Evolutionary conservation across 805 yeast species (phyloP).

Genomic region (Teunomyces panamensis): DNA sequence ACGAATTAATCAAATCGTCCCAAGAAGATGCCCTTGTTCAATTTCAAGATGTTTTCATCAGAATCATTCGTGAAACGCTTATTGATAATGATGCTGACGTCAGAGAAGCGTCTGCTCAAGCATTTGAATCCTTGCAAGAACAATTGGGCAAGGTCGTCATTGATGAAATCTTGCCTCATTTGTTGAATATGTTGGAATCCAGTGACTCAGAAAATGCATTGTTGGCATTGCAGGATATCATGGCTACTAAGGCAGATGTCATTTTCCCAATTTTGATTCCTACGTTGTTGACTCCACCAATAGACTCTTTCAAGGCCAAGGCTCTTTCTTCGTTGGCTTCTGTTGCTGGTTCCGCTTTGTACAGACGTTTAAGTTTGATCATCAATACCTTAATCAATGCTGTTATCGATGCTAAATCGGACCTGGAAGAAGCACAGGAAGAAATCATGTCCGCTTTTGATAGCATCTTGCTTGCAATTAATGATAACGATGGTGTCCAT

Average conservation of each 20-base stretch:
- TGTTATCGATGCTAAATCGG: slow-evolving; percentile 35
- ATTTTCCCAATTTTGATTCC: slow-evolving; percentile 94
- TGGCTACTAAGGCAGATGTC: slow-evolving; percentile 84
- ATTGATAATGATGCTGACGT: slow-evolving; percentile 71
- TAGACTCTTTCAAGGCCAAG: slow-evolving; percentile 78
- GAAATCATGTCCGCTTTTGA: slow-evolving; percentile 59
- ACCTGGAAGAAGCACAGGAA: slow-evolving; percentile 35
- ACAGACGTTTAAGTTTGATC: slow-evolving; percentile 68
- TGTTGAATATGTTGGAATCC: slow-evolving; percentile 63
- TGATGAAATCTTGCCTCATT: slow-evolving; percentile 83
- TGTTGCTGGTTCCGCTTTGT: slow-evolving; percentile 83
- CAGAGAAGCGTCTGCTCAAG: slow-evolving; percentile 86
- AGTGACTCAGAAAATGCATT: slow-evolving; percentile 67
- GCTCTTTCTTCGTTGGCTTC: slow-evolving; percentile 85
- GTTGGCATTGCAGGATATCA: slow-evolving; percentile 84
- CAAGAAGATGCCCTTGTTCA: slow-evolving; percentile 55
- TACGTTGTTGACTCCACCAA: slow-evolving; percentile 74
- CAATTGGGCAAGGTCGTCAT: slow-evolving; percentile 80
- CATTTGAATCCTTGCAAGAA: slow-evolving; percentile 84
- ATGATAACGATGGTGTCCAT: slow-evolving; percentile 75
- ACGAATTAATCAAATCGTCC: slow-evolving; percentile 79
- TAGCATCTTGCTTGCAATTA: slow-evolving; percentile 67
- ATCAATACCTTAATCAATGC: slow-evolving; percentile 72
- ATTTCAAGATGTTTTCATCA: slow-evolving; percentile 67
- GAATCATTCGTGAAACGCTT: slow-evolving; percentile 73